Evolutionary conservation across 225 moss, liverwort and hornwort genomes (phyloP).

Genomic region (Ulota crispa): DNA sequence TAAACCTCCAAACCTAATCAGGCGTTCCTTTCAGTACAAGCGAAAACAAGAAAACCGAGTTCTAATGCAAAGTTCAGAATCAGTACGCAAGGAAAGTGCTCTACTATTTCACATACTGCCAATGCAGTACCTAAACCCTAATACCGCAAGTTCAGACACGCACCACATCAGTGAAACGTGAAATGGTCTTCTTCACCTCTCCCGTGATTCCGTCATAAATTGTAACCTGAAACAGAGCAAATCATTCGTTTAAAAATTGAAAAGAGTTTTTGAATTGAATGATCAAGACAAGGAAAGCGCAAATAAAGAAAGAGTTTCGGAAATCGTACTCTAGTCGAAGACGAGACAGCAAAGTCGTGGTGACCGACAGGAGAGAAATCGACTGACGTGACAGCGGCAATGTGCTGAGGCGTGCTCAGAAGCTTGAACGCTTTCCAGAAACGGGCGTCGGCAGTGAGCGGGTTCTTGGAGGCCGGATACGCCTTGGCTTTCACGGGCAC

Average conservation of each 20-base stretch:
- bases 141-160: conserved; percentile 20
- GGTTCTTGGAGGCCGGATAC: conserved; percentile 65
- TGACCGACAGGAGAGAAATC: conserved; percentile 64
- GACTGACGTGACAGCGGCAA: conserved; percentile 64
- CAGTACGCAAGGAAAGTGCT: background rate
- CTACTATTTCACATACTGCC: background rate
- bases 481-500: conserved; percentile 64
- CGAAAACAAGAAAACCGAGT: background rate
- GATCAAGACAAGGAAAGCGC: background rate
- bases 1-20: background rate
- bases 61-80: background rate
- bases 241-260: background rate
- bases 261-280: no score
- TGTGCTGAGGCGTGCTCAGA: conserved; percentile 59
- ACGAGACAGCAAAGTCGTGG: conserved; percentile 84
- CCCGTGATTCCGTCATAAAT: conserved; percentile 75
- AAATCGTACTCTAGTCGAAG: conserved; percentile 75
- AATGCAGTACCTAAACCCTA: background rate
- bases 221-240: conserved; percentile 50
- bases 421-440: conserved; percentile 77
- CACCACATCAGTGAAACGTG: conserved; percentile 89
- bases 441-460: conserved; percentile 62
- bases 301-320: background rate
- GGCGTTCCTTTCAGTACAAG: background rate
- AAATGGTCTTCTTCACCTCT: conserved; percentile 78